Conservation (phyloP, 345 rosid genomes). For the Eucalyptus paniculata region DNA sequence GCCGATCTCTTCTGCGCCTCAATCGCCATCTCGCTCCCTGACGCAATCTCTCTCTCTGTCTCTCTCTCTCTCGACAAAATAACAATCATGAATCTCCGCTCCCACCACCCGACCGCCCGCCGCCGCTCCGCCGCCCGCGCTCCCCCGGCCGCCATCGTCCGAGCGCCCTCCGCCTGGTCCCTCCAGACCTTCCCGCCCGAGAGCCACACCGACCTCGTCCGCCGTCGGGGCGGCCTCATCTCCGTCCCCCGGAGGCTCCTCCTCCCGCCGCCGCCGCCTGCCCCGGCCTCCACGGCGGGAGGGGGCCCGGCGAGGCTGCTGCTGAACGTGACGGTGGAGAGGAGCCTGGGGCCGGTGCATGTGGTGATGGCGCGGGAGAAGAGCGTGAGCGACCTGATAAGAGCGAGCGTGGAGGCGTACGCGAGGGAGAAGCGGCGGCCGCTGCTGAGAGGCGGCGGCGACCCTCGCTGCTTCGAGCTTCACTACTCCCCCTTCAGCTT, state of each 20-base stretch:
- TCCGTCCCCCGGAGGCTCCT: neutral
- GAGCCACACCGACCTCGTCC: neutral
- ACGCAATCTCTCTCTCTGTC: neutral
- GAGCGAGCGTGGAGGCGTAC: conserved; percentile 32
- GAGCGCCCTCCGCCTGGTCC: neutral
- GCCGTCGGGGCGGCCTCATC: conserved; percentile 6
- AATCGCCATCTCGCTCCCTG: neutral
- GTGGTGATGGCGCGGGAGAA: conserved; percentile 28
- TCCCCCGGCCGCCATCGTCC: neutral
- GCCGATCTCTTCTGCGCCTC: neutral
- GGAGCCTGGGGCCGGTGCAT: conserved; percentile 43
- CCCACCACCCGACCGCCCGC: neutral
- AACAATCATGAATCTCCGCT: neutral
- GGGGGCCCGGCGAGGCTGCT: conserved; percentile 24
- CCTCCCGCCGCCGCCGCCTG: neutral
- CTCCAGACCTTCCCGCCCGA: conserved; percentile 1
- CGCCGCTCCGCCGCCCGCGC: neutral
- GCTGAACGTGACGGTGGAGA: conserved; percentile 46
- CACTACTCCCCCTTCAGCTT: conserved; percentile 52
- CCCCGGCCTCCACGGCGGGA: neutral
- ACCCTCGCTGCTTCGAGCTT: conserved; percentile 23
- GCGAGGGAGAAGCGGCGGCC: conserved; percentile 47
- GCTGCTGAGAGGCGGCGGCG: conserved; percentile 12
- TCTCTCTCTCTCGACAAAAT: too few relatives aligned
- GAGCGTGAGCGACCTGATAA: conserved; percentile 34